phyloP scores from a whole-genome alignment of 2,329 filamentous ascomycete genomes.

The Clonostachys rosea region DNA sequence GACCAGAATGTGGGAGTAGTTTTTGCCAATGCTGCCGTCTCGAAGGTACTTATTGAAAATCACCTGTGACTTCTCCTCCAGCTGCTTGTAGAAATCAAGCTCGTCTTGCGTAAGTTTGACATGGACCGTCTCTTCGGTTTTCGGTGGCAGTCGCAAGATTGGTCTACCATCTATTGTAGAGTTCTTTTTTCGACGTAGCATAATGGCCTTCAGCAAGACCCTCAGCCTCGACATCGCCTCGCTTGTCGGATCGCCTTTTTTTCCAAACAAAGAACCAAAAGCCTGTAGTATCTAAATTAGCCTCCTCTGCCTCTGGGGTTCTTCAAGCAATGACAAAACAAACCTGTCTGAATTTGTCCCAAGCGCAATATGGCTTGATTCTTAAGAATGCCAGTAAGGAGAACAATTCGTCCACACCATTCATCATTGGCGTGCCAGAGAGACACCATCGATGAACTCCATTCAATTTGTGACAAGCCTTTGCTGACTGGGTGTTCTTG shows the following conservation, averaged over 20 bases:
- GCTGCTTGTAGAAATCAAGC: conserved; percentile 69
- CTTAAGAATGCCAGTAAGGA: conserved; percentile 73
- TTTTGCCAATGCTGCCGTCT: conserved; percentile 60
- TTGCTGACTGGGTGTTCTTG: conserved; percentile 64
- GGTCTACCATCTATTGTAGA: conserved; percentile 76
- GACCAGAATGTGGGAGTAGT: conserved; percentile 75
- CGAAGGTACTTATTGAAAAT: conserved; percentile 75
- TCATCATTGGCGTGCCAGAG: conserved; percentile 87
- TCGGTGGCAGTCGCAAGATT: conserved; percentile 70
- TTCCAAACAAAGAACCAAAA: conserved; percentile 34
- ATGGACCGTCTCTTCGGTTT: conserved; percentile 72
- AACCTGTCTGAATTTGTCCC: conserved; percentile 54
- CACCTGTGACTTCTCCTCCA: conserved; percentile 64
- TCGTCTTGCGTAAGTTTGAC: conserved; percentile 72
- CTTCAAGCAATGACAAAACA: background rate
- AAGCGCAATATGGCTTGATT: conserved; percentile 69
- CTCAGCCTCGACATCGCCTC: conserved; percentile 70
- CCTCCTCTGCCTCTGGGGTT: conserved; percentile 4
- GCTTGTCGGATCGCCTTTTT: conserved; percentile 41
- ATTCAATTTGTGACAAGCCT: conserved; percentile 61
- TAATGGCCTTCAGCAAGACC: conserved; percentile 71
- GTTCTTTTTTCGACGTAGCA: conserved; percentile 78
- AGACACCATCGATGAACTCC: conserved; percentile 75
- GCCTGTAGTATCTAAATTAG: conserved; percentile 13
- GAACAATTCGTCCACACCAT: conserved; percentile 72